phyloP scores from a whole-genome alignment of 2,329 filamentous ascomycete genomes.

The Nemania serpens region DNA sequence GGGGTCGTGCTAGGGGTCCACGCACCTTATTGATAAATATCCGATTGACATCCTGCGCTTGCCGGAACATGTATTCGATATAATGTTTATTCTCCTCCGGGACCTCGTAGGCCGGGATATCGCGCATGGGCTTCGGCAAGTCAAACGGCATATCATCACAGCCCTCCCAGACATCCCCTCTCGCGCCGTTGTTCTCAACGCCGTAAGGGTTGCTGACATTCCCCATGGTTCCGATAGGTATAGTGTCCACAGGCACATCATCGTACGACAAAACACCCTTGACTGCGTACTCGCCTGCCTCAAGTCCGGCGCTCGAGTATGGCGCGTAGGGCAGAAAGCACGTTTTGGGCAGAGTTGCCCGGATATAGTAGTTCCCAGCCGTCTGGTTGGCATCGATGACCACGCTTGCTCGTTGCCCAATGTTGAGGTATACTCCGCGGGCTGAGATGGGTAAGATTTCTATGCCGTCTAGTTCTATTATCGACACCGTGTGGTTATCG shows the following conservation, averaged over 20 bases:
- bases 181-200: conserved; percentile 37
- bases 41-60: conserved; percentile 44
- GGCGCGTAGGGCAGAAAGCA: conserved; percentile 45
- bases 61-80: conserved; percentile 44
- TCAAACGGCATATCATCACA: conserved; percentile 46
- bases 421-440: conserved; percentile 46
- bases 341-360: conserved; percentile 42
- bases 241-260: conserved; percentile 18
- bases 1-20: neutral
- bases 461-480: conserved; percentile 48
- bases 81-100: conserved; percentile 41
- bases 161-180: conserved; percentile 41
- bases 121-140: conserved; percentile 40
- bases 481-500: conserved; percentile 45
- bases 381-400: conserved; percentile 43
- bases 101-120: conserved; percentile 38
- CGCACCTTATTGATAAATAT: conserved; percentile 45
- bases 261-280: conserved; percentile 42
- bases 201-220: conserved; percentile 42
- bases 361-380: conserved; percentile 43
- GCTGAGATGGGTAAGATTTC: conserved; percentile 43
- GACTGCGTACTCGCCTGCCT: conserved; percentile 35
- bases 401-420: conserved; percentile 47
- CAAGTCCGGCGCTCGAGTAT: conserved; percentile 40
- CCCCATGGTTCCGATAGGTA: conserved; percentile 33